Base-by-base conservation (phyloP, 192 early-diverging fungal genomes). In the Backusella sp. region DNA sequence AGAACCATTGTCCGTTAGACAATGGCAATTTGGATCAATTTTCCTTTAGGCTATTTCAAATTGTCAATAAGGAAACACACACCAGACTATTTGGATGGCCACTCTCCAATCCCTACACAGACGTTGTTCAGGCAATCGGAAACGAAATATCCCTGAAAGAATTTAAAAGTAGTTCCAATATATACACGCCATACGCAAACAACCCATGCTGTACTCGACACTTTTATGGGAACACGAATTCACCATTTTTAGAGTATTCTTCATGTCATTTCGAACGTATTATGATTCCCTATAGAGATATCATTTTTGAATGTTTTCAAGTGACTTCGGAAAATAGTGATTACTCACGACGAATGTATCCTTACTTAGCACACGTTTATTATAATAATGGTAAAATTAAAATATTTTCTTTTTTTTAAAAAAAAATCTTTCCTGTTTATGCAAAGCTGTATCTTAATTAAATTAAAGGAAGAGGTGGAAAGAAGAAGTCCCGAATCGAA, bases 221-320 rank as follows among this genome's bases (percentile, higher is more conserved):
- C 21, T 69, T 39, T 37, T 69, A 69, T 21, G 68, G 35, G 17
- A 69, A 35, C n/a, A 37, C 34, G 11, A 69, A 8, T 12, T 23
- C 37, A 9, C n/a, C 34, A 12, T 62, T 62, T 62, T 14, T 62
- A 28, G 34, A 37, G n/a, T 35, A 69, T 39, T 37, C 68, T 69
- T 62, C 56, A 23, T 37, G 35, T 69, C 37, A 41, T 6, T 69
- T 69, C 41, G 35, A 69, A 69, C 34, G 68, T 1, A 69, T 69
- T 39, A 23, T 41, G 36, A 36, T 69, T 39, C 68, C 68, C n/a
- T 69, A 69, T 14, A 23, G 68, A 69, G 37, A 35, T 41, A 21
- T 69, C 68, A 41, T 69, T 37, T 69, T 69, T 69, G 68, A 69
- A 69, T 69, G 35, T 26, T 69, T 37, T 37, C 68, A 69, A 35